phyloP scores from a whole-genome alignment of 805 yeast species.

The Yarrowia sp. region DNA sequence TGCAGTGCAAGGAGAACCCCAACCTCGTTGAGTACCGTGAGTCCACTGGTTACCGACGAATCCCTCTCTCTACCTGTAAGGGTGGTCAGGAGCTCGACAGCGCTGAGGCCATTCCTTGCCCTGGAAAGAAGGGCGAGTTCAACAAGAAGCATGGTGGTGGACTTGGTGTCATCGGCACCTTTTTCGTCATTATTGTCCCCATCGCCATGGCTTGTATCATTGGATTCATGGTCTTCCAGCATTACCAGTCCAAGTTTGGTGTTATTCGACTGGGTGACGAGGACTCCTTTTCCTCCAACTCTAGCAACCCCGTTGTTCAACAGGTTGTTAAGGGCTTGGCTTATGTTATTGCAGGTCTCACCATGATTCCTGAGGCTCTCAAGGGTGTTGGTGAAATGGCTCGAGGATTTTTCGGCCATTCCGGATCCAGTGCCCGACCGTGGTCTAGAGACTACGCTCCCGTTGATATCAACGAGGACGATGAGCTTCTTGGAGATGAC shows the following conservation, averaged over 20 bases:
- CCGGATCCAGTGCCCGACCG: conserved; percentile 4
- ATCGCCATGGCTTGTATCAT: conserved; percentile 48
- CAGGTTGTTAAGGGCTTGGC: conserved; percentile 37
- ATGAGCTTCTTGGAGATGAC: conserved; percentile 36
- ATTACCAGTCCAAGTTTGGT: conserved; percentile 78
- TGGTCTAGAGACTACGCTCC: conserved; percentile 31
- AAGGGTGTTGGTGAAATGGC: not conserved
- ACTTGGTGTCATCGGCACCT: conserved; percentile 45
- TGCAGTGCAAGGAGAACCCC: conserved; percentile 53
- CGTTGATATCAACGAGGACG: conserved; percentile 38
- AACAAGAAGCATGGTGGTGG: conserved; percentile 49
- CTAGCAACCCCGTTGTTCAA: conserved; percentile 29
- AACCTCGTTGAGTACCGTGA: conserved; percentile 67
- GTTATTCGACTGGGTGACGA: conserved; percentile 82
- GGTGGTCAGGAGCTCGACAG: conserved; percentile 75
- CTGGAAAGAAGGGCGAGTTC: conserved; percentile 75
- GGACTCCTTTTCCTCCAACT: conserved; percentile 21
- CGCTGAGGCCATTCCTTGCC: conserved; percentile 69
- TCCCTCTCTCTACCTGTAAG: conserved; percentile 79
- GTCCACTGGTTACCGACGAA: conserved; percentile 88
- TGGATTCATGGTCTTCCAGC: conserved; percentile 73
- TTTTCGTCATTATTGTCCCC: conserved; percentile 59
- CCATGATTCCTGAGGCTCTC: conserved; percentile 30
- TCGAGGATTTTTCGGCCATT: conserved; percentile 10
- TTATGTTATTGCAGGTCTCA: conserved; percentile 32